These are phyloP conservation scores for Cephaloascus fragrans DNA, from an alignment of 805 yeast genomes.

Conservation along the genomic window DNA sequence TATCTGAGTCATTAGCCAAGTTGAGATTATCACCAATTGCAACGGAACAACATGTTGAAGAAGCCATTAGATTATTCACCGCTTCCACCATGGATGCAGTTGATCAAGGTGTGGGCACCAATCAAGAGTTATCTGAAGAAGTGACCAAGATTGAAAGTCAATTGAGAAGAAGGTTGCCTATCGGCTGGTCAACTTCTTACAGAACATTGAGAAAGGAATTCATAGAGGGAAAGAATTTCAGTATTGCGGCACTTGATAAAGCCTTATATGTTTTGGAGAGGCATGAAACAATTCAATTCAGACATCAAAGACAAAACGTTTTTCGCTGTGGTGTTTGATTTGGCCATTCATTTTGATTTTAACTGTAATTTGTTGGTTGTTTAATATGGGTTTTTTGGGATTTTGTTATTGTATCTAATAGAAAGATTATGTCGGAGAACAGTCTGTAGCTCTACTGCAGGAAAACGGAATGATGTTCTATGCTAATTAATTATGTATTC, in stretches of 20 bases:
- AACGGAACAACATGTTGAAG: slow-evolving; percentile 83
- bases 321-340: slow-evolving; percentile 60
- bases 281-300: slow-evolving; percentile 76
- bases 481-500: no score
- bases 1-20: slow-evolving; percentile 89
- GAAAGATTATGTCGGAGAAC: no score
- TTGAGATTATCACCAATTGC: slow-evolving; percentile 77
- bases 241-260: slow-evolving; percentile 68
- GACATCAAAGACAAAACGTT: slow-evolving; percentile 79
- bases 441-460: no score
- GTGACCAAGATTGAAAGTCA: slow-evolving; percentile 76
- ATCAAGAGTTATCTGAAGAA: slow-evolving; percentile 57
- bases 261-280: slow-evolving; percentile 77
- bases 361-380: no score
- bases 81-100: slow-evolving; percentile 98
- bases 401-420: no score
- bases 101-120: slow-evolving; percentile 49
- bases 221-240: slow-evolving; percentile 52
- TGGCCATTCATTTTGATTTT: no score
- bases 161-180: slow-evolving; percentile 81
- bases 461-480: no score
- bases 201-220: slow-evolving; percentile 77
- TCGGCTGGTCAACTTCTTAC: slow-evolving; percentile 93
- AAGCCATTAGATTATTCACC: slow-evolving; percentile 86
- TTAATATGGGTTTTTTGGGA: no score